Conservation (phyloP, 768 basidiomycete species). For the Boletellus emodensis region DNA sequence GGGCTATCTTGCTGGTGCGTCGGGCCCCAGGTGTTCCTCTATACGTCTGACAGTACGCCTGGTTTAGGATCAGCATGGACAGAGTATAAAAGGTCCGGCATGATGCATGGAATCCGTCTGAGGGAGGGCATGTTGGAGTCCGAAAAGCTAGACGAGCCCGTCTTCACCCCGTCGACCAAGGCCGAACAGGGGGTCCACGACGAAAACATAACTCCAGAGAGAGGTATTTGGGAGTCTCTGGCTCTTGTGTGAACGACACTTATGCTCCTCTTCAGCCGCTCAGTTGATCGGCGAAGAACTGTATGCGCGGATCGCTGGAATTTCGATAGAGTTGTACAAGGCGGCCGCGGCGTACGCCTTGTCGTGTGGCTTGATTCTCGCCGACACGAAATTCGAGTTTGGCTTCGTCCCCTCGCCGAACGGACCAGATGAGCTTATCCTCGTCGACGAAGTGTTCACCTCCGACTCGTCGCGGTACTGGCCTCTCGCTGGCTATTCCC, state of each 20-base stretch:
- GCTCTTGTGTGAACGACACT: neutral
- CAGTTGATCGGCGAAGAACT: conserved; percentile 63
- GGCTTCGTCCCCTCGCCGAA: conserved; percentile 58
- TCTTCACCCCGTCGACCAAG: conserved; percentile 97
- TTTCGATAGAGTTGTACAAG: conserved; percentile 63
- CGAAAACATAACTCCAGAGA: conserved; percentile 88
- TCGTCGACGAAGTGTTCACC: conserved; percentile 95
- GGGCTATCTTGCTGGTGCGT: conserved; percentile 90
- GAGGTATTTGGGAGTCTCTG: conserved; percentile 42
- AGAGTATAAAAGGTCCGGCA: conserved; percentile 85
- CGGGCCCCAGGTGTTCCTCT: neutral
- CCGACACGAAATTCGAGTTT: conserved; percentile 99
- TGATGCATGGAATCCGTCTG: conserved; percentile 81
- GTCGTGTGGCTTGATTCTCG: conserved; percentile 82
- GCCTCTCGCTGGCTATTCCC: conserved; percentile 70
- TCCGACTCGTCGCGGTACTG: conserved; percentile 98
- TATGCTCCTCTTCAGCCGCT: conserved; percentile 42
- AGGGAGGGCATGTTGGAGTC: conserved; percentile 80
- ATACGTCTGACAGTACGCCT: conserved; percentile 5
- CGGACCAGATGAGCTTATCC: conserved; percentile 54
- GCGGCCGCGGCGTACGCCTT: conserved; percentile 72
- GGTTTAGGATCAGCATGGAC: conserved; percentile 86
- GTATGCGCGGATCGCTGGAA: conserved; percentile 54
- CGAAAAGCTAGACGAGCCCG: conserved; percentile 70
- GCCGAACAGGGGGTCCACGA: conserved; percentile 93